Percentiles rank a stretch among this genome's conserved stretches.
phyloP scores from a whole-genome alignment of 768 basidiomycete genomes.

The Steccherinum ochraceum region DNA sequence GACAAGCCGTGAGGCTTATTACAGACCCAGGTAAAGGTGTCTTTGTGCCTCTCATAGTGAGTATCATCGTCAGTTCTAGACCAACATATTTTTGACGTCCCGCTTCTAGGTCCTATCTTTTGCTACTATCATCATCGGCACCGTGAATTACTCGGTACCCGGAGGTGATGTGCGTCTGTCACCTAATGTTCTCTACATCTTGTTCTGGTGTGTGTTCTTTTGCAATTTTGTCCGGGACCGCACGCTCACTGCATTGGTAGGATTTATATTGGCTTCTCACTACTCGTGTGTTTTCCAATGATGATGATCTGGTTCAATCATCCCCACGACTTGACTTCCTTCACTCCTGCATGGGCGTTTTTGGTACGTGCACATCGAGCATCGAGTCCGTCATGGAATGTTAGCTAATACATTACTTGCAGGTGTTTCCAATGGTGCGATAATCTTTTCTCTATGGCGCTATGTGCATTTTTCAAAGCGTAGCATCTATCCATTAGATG shows the following conservation, averaged over 20 bases:
- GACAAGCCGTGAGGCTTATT: constrained; percentile 34
- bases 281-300: constrained; percentile 39
- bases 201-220: constrained; percentile 34
- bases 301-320: constrained; percentile 44
- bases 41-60: constrained; percentile 32
- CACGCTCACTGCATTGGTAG: constrained; percentile 17
- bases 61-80: constrained; percentile 13
- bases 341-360: constrained; percentile 31
- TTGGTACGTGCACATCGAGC: constrained; percentile 23
- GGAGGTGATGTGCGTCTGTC: constrained; percentile 23
- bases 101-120: constrained; percentile 37
- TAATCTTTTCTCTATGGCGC: neutral
- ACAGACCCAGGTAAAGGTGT: constrained; percentile 40
- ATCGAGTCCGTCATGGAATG: neutral
- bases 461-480: neutral
- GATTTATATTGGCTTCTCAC: constrained; percentile 34
- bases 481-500: constrained; percentile 33
- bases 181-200: constrained; percentile 30
- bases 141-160: constrained; percentile 39
- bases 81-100: neutral
- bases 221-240: too few species aligned
- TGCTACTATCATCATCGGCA: constrained; percentile 43
- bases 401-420: neutral
- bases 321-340: constrained; percentile 36
- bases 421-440: constrained; percentile 29